Conservation (phyloP, 2,329 filamentous ascomycete genomes). For the Talaromyces amestolkiae region DNA sequence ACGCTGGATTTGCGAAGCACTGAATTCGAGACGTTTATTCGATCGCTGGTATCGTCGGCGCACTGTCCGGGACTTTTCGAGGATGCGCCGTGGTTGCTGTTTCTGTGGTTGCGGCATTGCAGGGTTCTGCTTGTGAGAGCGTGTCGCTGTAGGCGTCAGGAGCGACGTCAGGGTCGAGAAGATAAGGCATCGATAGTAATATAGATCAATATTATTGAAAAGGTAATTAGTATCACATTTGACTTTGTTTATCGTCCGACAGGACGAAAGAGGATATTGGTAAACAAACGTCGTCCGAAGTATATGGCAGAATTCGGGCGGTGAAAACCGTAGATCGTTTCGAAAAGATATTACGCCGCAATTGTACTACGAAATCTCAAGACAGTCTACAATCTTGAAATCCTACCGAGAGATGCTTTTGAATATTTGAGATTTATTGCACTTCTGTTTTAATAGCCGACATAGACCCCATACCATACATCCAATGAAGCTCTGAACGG, state of each 20-base stretch:
- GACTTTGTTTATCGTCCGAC: neutral
- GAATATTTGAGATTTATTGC: slow-evolving; percentile 7
- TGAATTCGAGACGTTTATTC: slow-evolving; percentile 37
- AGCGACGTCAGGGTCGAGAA: slow-evolving; percentile 10
- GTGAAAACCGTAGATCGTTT: neutral
- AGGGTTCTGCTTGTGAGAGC: neutral
- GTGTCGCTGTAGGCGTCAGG: slow-evolving; percentile 15
- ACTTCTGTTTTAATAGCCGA: slow-evolving; percentile 15
- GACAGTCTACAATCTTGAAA: neutral
- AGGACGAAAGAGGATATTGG: slow-evolving; percentile 4
- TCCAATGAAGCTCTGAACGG: slow-evolving; percentile 6
- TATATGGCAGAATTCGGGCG: slow-evolving; percentile 18
- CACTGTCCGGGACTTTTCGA: slow-evolving; percentile 40
- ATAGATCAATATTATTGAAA: neutral
- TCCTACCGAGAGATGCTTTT: neutral
- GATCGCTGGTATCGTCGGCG: slow-evolving; percentile 40
- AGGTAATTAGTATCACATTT: neutral
- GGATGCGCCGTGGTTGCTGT: slow-evolving; percentile 29
- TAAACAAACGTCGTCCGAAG: neutral
- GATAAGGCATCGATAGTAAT: slow-evolving; percentile 16
- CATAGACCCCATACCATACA: neutral
- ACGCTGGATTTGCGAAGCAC: slow-evolving; percentile 34
- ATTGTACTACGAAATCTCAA: too few species aligned
- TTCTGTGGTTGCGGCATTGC: slow-evolving; percentile 27
- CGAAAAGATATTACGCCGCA: neutral